Percentiles rank a stretch among this genome's conserved stretches.
phyloP scores from a whole-genome alignment of 1,284 basidiomycete species.

The Grifola frondosa region DNA sequence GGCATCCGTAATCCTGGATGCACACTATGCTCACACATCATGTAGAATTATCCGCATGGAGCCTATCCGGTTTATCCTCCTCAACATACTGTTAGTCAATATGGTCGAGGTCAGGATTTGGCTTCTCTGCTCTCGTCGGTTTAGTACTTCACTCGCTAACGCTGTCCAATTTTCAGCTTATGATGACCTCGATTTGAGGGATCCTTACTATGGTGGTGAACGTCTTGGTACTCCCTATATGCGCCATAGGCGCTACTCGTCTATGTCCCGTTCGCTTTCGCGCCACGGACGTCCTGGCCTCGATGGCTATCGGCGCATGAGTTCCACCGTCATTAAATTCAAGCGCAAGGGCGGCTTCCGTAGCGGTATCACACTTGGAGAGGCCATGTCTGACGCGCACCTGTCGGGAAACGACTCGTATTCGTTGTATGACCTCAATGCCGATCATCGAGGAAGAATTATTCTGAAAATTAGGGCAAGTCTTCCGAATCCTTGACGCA shows the following conservation, averaged over 20 bases:
- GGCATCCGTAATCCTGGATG: neutral
- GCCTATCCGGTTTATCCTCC: conserved; percentile 25
- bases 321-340: conserved; percentile 61
- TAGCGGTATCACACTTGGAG: conserved; percentile 64
- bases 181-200: conserved; percentile 42
- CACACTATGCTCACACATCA: neutral
- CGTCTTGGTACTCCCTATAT: conserved; percentile 31
- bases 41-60: conserved; percentile 22
- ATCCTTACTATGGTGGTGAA: conserved; percentile 25
- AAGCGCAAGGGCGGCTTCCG: conserved; percentile 66
- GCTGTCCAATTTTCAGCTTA: conserved; percentile 39
- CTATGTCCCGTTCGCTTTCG: conserved; percentile 49
- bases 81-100: conserved; percentile 27
- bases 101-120: conserved; percentile 25
- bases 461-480: conserved; percentile 60
- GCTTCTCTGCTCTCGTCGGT: conserved; percentile 27
- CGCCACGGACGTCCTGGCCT: conserved; percentile 31
- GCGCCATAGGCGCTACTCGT: conserved; percentile 54
- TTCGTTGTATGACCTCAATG: conserved; percentile 60
- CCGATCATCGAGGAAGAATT: conserved; percentile 58
- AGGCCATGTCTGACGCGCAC: conserved; percentile 65
- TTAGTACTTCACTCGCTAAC: conserved; percentile 1
- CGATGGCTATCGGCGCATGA: conserved; percentile 44
- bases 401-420: conserved; percentile 61
- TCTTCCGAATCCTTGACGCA: neutral